Conservation (phyloP, 192 early-diverging fungal genomes). For the Pilobolus umbonatus region DNA sequence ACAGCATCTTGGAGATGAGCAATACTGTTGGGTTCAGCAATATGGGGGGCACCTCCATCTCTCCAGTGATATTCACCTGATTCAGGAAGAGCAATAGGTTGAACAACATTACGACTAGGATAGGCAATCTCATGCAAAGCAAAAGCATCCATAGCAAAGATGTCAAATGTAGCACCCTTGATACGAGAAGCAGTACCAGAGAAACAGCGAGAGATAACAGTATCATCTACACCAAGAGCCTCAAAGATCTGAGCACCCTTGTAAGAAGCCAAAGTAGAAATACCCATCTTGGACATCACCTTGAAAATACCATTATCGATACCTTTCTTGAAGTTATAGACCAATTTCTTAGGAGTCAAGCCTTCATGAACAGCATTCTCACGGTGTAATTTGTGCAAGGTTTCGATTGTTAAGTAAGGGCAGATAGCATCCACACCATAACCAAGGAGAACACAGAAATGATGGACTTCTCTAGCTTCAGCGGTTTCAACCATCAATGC, state of each 20-base stretch:
- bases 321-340: constrained; percentile 83
- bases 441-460: constrained; percentile 91
- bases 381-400: constrained; percentile 84
- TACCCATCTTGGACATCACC: constrained; percentile 99
- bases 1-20: constrained; percentile 95
- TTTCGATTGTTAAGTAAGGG: constrained; percentile 91
- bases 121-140: constrained; percentile 83
- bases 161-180: constrained; percentile 79
- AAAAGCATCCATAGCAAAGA: constrained; percentile 85
- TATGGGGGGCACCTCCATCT: constrained; percentile 85
- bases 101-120: constrained; percentile 61
- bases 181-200: constrained; percentile 94
- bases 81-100: constrained; percentile 72
- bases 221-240: constrained; percentile 84
- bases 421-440: constrained; percentile 96
- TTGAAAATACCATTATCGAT: constrained; percentile 94
- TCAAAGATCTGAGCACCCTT: constrained; percentile 99
- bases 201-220: constrained; percentile 90
- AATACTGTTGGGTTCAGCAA: constrained; percentile 87
- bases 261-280: constrained; percentile 95
- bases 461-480: constrained; percentile 95
- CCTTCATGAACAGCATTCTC: constrained; percentile 66
- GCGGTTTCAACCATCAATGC: constrained; percentile 88
- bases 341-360: constrained; percentile 61
- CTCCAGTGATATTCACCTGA: constrained; percentile 98